Evolutionary conservation across 768 basidiomycete species (phyloP).

Genomic region (Naganishia vishniacii): DNA sequence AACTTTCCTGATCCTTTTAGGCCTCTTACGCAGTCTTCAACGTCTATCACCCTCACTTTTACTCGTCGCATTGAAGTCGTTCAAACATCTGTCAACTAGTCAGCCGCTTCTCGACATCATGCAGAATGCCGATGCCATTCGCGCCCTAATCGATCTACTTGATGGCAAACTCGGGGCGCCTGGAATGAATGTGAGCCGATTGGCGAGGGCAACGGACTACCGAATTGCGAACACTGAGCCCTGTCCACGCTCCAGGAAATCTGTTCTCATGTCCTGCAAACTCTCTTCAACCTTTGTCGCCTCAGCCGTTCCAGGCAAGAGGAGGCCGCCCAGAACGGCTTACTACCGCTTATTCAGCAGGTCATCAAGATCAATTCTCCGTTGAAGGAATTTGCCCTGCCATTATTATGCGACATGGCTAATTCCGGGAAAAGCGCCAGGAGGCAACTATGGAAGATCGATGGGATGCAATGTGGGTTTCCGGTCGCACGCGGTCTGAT

Average conservation of each 20-base stretch:
- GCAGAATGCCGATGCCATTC: slow-evolving; percentile 91
- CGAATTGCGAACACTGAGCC: too few species aligned
- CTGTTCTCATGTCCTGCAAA: slow-evolving; percentile 94
- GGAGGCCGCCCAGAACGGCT: slow-evolving; percentile 92
- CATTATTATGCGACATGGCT: slow-evolving; percentile 92
- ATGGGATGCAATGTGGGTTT: slow-evolving; percentile 59
- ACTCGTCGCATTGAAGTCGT: slow-evolving; percentile 82
- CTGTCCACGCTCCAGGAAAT: slow-evolving; percentile 54
- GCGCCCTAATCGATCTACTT: slow-evolving; percentile 77
- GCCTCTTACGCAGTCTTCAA: slow-evolving; percentile 79
- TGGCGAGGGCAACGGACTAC: too few species aligned
- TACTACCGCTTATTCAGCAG: slow-evolving; percentile 82
- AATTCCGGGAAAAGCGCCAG: slow-evolving; percentile 91
- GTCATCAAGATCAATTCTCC: slow-evolving; percentile 85
- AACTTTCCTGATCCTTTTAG: slow-evolving; percentile 52
- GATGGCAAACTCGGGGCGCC: slow-evolving; percentile 72
- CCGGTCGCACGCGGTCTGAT: too few species aligned
- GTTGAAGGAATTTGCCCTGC: slow-evolving; percentile 91
- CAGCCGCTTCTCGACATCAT: slow-evolving; percentile 81
- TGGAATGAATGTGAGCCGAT: slow-evolving; percentile 65
- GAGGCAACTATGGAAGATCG: slow-evolving; percentile 83
- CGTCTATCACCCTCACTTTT: slow-evolving; percentile 80
- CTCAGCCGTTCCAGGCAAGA: slow-evolving; percentile 91
- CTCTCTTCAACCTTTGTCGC: slow-evolving; percentile 91
- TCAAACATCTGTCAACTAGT: slow-evolving; percentile 95